Evolutionary conservation across 495 filamentous ascomycete species (phyloP).

Genomic region (Aspergillus leporis): DNA sequence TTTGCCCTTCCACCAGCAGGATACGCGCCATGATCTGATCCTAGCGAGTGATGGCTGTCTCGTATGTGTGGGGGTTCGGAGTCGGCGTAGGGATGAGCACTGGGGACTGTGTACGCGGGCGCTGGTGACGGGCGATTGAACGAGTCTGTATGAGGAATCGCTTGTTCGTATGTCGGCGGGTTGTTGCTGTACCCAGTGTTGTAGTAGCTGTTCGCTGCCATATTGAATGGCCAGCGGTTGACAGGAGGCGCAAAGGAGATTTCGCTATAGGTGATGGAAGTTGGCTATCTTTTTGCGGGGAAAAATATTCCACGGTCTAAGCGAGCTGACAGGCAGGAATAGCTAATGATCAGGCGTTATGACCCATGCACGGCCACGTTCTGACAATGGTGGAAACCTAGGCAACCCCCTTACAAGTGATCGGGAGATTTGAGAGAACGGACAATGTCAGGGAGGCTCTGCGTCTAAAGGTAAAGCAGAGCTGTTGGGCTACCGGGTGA

Average conservation of each 20-base stretch:
- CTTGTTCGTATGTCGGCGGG: conserved; percentile 48
- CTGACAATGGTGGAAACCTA: background rate
- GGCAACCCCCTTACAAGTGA: background rate
- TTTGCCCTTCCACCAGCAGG: conserved; percentile 32
- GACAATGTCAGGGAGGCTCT: background rate
- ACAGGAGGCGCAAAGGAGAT: background rate
- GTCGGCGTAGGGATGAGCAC: conserved; percentile 28
- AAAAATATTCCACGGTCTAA: conserved; percentile 1
- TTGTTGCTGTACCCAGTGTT: conserved; percentile 48
- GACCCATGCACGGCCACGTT: conserved; percentile 11
- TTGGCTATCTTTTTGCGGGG: background rate
- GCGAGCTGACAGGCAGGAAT: background rate
- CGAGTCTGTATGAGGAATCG: conserved; percentile 32
- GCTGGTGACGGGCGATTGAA: conserved; percentile 25
- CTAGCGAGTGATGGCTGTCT: conserved; percentile 44
- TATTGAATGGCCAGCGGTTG: conserved; percentile 38
- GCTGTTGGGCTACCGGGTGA: background rate
- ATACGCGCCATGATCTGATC: conserved; percentile 37
- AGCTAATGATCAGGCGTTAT: background rate
- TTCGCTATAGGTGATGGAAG: background rate
- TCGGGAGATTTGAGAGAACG: background rate
- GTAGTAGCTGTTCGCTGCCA: conserved; percentile 87
- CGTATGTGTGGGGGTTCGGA: conserved; percentile 38
- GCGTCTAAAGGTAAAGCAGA: background rate
- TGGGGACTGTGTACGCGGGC: conserved; percentile 33